phyloP scores from a whole-genome alignment of 345 rosid species.

The Eucalyptus guilfoylei region DNA sequence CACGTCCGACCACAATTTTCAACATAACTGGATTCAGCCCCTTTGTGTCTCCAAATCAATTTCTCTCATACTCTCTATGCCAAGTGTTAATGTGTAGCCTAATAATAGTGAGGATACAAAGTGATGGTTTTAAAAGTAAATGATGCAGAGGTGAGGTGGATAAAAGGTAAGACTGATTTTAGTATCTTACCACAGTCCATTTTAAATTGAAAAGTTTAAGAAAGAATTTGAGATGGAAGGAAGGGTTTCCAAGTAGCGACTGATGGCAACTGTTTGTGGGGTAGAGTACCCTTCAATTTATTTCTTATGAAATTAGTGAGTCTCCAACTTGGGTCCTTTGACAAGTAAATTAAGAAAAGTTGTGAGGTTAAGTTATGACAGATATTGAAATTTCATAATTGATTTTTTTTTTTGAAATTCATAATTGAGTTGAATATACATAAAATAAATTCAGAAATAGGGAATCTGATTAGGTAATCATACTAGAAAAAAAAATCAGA shows the following conservation, averaged over 20 bases:
- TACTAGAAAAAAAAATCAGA: too few relatives aligned
- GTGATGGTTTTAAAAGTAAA: background rate
- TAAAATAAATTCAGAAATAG: background rate
- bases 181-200: background rate
- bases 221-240: background rate
- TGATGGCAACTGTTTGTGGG: background rate
- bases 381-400: background rate
- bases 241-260: background rate
- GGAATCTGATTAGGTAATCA: background rate
- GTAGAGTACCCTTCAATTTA: background rate
- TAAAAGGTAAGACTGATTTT: background rate
- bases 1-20: background rate
- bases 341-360: background rate
- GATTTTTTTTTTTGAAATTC: background rate
- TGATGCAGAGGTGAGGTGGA: background rate
- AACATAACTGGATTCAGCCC: background rate
- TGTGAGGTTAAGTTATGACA: background rate
- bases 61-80: background rate
- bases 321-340: background rate
- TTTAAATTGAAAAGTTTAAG: background rate
- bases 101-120: background rate
- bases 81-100: background rate
- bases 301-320: background rate
- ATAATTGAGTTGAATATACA: background rate
- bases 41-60: background rate